These are phyloP conservation scores for Eucalyptus leucophloia DNA, from an alignment of 345 rosid species.

Conservation along the genomic window DNA sequence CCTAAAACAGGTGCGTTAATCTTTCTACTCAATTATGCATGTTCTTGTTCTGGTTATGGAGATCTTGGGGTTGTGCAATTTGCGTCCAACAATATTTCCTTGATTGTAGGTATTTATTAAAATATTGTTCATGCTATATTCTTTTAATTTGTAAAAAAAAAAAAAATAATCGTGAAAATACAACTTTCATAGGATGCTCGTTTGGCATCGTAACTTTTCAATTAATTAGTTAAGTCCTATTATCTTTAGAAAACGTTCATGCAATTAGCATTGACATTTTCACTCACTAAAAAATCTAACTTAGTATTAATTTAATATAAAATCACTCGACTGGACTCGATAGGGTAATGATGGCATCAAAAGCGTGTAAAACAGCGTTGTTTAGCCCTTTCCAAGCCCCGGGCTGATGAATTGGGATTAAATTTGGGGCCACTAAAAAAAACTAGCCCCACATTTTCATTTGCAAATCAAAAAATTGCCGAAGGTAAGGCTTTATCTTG, in stretches of 20 bases:
- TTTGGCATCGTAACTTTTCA: neutral
- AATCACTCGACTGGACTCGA: rapidly evolving
- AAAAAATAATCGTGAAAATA: neutral
- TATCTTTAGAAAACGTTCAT: neutral
- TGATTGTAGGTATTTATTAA: neutral
- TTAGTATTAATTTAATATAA: neutral
- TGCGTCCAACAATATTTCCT: no score
- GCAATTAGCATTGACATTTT: neutral
- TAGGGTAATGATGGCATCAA: neutral
- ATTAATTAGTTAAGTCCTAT: neutral
- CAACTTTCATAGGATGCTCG: neutral
- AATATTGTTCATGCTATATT: no score
- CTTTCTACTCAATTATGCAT: no score
- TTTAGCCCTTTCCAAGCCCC: neutral
- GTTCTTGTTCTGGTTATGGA: no score
- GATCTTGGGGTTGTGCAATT: no score
- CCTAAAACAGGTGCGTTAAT: no score
- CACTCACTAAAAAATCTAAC: neutral
- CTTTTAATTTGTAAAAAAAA: neutral
- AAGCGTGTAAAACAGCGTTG: neutral
- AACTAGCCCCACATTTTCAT: neutral
- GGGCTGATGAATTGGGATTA: neutral
- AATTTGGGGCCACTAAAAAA: neutral
- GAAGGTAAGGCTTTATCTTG: neutral
- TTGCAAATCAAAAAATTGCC: neutral